Conservation (phyloP, 139 green algal genomes). For the Chlorella vulgaris region DNA sequence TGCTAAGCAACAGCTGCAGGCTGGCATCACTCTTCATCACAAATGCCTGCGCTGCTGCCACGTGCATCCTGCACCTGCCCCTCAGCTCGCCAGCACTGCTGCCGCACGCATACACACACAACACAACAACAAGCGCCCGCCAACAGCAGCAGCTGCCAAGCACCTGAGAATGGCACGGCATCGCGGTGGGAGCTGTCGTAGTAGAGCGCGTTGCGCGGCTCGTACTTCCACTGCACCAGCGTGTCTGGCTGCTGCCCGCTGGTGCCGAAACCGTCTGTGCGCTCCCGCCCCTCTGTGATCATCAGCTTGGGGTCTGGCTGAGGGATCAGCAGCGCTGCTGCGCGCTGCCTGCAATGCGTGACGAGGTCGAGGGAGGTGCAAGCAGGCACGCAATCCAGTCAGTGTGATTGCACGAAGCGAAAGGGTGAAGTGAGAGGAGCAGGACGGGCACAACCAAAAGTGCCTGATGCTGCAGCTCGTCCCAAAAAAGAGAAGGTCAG, state of each 20-base stretch:
- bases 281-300: conserved; percentile 31
- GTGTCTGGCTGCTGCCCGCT: conserved; percentile 66
- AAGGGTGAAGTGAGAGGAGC: background rate
- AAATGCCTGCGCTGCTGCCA: too few relatives aligned
- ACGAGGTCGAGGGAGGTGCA: background rate
- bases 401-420: background rate
- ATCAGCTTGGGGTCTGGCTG: conserved; percentile 8
- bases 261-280: conserved; percentile 76
- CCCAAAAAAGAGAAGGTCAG: too few relatives aligned
- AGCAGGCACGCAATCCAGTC: background rate
- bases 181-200: conserved; percentile 64
- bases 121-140: too few relatives aligned
- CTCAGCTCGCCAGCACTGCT: background rate
- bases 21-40: too few relatives aligned
- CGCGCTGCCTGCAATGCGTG: background rate
- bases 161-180: conserved; percentile 44
- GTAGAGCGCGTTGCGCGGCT: conserved; percentile 73
- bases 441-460: too few relatives aligned
- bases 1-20: background rate
- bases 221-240: conserved; percentile 59
- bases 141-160: too few relatives aligned
- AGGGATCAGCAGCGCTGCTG: background rate
- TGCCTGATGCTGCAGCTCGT: too few relatives aligned
- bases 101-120: too few relatives aligned
- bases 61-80: background rate